A percentile compares a stretch with the other conserved stretches of the same genome.
These are phyloP conservation scores for Aspergillus clavatus DNA, from an alignment of 2,329 filamentous ascomycete genomes.

Conservation along the genomic window DNA sequence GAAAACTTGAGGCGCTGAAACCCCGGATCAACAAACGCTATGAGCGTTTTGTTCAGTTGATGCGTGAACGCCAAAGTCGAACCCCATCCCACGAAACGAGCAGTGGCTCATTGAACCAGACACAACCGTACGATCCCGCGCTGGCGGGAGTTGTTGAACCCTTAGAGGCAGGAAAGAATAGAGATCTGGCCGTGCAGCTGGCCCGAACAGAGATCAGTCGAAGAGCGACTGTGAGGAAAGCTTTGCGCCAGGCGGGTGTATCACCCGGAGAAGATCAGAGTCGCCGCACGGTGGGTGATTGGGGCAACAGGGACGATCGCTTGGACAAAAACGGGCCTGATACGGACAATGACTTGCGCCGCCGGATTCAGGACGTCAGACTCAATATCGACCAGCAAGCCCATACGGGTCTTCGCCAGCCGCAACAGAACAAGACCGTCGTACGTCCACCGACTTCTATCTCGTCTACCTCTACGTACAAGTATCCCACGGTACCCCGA, in stretches of 20 bases:
- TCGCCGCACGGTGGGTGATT: conserved; percentile 50
- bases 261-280: conserved; percentile 54
- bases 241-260: conserved; percentile 54
- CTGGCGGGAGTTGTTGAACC: conserved; percentile 55
- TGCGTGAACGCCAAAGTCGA: conserved; percentile 43
- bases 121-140: conserved; percentile 50
- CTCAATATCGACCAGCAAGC: conserved; percentile 33
- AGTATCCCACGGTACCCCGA: conserved; percentile 42
- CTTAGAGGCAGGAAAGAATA: conserved; percentile 65
- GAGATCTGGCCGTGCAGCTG: conserved; percentile 70
- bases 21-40: conserved; percentile 69
- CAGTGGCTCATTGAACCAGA: conserved; percentile 10
- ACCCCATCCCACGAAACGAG: conserved; percentile 24
- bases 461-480: conserved; percentile 30
- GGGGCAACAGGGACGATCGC: conserved; percentile 50
- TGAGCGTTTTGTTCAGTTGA: conserved; percentile 59
- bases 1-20: conserved; percentile 71
- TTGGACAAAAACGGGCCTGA: conserved; percentile 30
- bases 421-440: conserved; percentile 7
- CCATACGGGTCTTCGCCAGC: conserved; percentile 7
- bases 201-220: conserved; percentile 68
- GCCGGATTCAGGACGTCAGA: conserved; percentile 49
- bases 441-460: conserved; percentile 13
- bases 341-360: conserved; percentile 45
- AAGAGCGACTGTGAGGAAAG: conserved; percentile 58